phyloP scores from a whole-genome alignment of 257 asterid species.

The Schizonepeta tenuifolia region DNA sequence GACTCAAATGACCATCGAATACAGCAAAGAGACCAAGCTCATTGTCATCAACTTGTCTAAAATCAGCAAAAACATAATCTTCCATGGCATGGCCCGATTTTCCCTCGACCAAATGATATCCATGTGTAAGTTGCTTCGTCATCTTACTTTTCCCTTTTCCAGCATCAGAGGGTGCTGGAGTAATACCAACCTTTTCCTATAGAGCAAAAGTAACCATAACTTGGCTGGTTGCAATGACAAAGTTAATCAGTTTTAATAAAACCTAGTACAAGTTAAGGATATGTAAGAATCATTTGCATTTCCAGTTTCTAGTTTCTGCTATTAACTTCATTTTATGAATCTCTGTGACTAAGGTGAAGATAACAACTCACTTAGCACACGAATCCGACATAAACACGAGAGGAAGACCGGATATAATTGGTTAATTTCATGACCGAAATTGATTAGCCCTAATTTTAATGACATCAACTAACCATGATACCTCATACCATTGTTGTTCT shows the following conservation, averaged over 20 bases:
- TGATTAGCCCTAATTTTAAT: background rate
- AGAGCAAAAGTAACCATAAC: conserved; percentile 6
- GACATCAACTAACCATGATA: background rate
- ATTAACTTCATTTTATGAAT: background rate
- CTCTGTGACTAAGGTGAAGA: background rate
- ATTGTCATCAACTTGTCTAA: conserved; percentile 64
- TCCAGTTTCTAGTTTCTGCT: background rate
- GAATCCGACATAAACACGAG: too few relatives aligned
- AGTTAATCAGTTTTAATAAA: too few relatives aligned
- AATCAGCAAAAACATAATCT: conserved; percentile 85
- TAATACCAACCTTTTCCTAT: conserved; percentile 76
- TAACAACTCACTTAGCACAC: too few relatives aligned
- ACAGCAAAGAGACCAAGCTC: conserved; percentile 89
- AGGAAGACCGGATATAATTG: too few relatives aligned
- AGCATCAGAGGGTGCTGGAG: conserved; percentile 45
- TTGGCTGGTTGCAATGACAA: background rate
- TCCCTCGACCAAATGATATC: conserved; percentile 84
- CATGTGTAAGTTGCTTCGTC: conserved; percentile 73
- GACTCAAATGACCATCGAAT: conserved; percentile 90
- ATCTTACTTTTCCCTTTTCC: conserved; percentile 93
- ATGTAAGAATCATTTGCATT: too few relatives aligned
- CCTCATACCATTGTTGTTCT: background rate
- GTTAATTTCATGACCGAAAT: too few relatives aligned
- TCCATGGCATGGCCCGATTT: conserved; percentile 82
- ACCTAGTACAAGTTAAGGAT: too few relatives aligned